A percentile compares a stretch with the other conserved stretches of the same genome.
Evolutionary conservation across 116 monocot genomes (phyloP).

Genomic region (Phalaenopsis hybrid): DNA sequence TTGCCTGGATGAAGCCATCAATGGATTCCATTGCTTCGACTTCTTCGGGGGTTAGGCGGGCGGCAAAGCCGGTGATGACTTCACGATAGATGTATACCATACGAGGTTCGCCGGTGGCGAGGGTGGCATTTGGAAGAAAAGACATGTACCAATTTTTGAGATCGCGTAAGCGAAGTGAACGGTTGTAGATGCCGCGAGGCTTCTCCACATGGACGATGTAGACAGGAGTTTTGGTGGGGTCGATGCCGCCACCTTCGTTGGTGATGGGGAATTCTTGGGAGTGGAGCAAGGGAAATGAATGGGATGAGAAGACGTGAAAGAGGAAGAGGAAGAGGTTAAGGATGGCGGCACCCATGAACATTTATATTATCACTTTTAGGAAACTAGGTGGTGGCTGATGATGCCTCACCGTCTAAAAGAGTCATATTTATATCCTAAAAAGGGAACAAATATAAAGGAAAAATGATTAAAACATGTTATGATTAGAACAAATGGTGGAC

Average conservation of each 20-base stretch:
- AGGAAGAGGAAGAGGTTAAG: not conserved
- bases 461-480: no score
- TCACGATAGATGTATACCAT: not conserved
- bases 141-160: conserved; percentile 6
- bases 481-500: no score
- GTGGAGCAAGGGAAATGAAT: not conserved
- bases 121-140: conserved; percentile 7
- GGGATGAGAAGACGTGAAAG: not conserved
- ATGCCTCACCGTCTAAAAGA: no score
- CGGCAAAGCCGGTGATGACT: conserved; percentile 8
- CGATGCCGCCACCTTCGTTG: conserved; percentile 9
- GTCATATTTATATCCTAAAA: no score
- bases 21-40: not conserved
- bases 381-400: not conserved
- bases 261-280: not conserved
- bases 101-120: conserved; percentile 5
- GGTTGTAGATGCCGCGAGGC: not conserved
- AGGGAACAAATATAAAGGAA: no score
- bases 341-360: not conserved
- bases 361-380: not conserved
- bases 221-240: conserved; percentile 1
- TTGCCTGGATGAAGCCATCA: not conserved
- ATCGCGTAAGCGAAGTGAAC: not conserved
- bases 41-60: not conserved
- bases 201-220: conserved; percentile 9